phyloP scores from a whole-genome alignment of 1,284 basidiomycete species.

The Ceratobasidium sp. region DNA sequence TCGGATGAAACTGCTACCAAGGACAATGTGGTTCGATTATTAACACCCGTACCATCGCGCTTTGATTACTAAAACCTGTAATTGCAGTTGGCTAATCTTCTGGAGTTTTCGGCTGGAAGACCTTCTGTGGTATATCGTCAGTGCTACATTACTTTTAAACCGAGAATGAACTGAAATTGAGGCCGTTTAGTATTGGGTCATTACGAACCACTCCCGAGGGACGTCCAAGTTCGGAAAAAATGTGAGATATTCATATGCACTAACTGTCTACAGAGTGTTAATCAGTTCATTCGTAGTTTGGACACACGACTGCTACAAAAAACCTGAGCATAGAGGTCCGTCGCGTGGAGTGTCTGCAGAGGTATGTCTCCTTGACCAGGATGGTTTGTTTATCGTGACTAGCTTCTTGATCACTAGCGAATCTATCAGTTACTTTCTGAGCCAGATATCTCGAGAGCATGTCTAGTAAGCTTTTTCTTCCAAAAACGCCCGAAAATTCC shows the following conservation, averaged over 20 bases:
- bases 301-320: slow-evolving; percentile 11
- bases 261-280: not conserved
- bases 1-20: slow-evolving; percentile 1
- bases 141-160: not conserved
- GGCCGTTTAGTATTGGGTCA: not conserved
- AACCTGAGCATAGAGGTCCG: not conserved
- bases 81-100: not conserved
- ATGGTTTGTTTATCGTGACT: not conserved
- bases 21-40: not conserved
- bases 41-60: not conserved
- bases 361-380: not conserved
- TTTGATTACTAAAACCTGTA: not conserved
- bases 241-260: not conserved
- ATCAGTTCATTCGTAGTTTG: not conserved
- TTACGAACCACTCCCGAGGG: not conserved
- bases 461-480: not conserved
- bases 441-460: not conserved
- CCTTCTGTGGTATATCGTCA: slow-evolving; percentile 6
- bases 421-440: not conserved
- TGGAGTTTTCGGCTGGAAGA: not conserved
- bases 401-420: not conserved
- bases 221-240: not conserved
- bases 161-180: not conserved
- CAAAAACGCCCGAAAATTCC: too few species aligned
- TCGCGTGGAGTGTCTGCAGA: not conserved